Evolutionary conservation across 1,284 basidiomycete genomes (phyloP), one percentile per base, ranked within the genome.

Genomic region (Sanguinoderma infundibulare): DNA sequence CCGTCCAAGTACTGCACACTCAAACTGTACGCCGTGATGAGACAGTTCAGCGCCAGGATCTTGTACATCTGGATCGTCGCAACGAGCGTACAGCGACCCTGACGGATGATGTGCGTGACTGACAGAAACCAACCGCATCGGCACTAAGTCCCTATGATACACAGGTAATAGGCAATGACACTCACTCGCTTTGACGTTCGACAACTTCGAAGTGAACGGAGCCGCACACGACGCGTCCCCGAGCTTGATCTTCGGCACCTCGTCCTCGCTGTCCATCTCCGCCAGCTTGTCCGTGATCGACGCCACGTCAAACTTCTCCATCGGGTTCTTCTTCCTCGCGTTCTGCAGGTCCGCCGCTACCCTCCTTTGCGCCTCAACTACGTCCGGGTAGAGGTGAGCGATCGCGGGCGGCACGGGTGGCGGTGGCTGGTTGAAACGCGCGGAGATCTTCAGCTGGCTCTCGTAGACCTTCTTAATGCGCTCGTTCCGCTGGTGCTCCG

Each of bases 31-130:
- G 96, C 96, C 3, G 95, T 97, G 74, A 98, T 98, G 42, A 98
- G 81, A 74, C 96, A 98, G 75, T 98, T 98, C 63, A 98, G 81
- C 2, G 96, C 96, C 39, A 98, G 82, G 68, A 98, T 98, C 82
- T 98, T 98, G 88, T 98, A 98, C 96, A 98, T 98, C 78, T 98
- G 96, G 60, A 96, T 92, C 1, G 96, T 98, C 1, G 96, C 96
- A 46, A 98, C 96, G 15, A 98, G 87, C 0, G 96, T 98, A 80
- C 96, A 98, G 49, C 96, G 91, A 24, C 96, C 96, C 79, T 98
- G 96, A 47, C 96, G 89, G 69, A 98, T 97, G 74, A 98, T 98
- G 74, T 96, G 95, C 30, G 93, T 91, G 70, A 98, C 94, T 94
- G 66, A 39, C n/a, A 10, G 12, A 39, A 14, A n/a, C n/a, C n/a